phyloP scores from a whole-genome alignment of 148 eudicot species.

The Salicornia ramosissima region DNA sequence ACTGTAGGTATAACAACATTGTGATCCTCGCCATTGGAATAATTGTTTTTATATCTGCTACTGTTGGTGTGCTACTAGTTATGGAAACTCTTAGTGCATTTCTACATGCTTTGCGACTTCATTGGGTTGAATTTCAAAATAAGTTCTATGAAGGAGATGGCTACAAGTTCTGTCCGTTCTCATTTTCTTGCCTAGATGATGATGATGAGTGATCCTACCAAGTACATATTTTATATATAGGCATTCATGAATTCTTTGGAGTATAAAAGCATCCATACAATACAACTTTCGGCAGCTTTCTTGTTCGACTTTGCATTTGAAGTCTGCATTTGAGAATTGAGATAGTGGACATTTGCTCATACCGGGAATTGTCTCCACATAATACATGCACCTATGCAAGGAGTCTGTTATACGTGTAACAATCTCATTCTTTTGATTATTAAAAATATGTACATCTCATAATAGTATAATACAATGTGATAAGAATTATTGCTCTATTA shows the following conservation, averaged over 20 bases:
- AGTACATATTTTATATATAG: background rate
- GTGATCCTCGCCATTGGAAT: conserved; percentile 40
- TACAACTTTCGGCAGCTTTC: conserved; percentile 8
- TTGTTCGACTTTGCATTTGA: background rate
- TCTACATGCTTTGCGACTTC: conserved; percentile 51
- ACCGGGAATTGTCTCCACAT: background rate
- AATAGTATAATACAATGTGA: background rate
- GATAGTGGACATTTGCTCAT: background rate
- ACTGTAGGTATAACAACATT: conserved; percentile 39
- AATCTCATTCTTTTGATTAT: background rate
- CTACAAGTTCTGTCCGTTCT: conserved; percentile 48
- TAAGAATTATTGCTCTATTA: background rate
- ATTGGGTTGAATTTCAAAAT: conserved; percentile 58
- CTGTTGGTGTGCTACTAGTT: conserved; percentile 44
- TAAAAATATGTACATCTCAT: background rate
- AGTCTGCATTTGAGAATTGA: conserved; percentile 14
- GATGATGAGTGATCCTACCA: conserved; percentile 32
- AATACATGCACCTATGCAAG: too few species aligned
- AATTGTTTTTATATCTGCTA: conserved; percentile 39
- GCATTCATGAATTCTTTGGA: background rate
- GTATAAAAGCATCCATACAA: background rate
- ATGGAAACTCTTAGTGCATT: conserved; percentile 65
- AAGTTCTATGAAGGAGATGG: conserved; percentile 56
- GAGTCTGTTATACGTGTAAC: too few species aligned
- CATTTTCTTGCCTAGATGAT: conserved; percentile 31